A percentile compares a stretch with the other conserved stretches of the same genome.
These are phyloP conservation scores for Candida insectalens DNA, from an alignment of 805 yeast genomes.

Conservation along the genomic window DNA sequence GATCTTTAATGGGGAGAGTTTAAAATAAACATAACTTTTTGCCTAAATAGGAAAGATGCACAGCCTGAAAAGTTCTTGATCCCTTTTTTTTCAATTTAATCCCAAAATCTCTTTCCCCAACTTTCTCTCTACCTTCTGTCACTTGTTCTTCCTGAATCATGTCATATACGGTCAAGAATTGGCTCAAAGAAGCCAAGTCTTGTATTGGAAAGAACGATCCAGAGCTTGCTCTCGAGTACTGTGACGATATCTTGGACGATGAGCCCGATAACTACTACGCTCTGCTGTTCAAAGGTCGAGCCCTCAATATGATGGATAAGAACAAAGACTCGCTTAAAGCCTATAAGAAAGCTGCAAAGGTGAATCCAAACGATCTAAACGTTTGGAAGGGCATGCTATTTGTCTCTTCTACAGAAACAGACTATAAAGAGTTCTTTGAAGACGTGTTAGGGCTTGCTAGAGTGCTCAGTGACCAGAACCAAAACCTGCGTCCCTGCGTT, in stretches of 20 bases:
- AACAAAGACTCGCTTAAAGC: slow-evolving; percentile 31
- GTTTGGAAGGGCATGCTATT: slow-evolving; percentile 81
- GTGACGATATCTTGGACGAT: slow-evolving; percentile 42
- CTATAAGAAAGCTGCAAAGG: slow-evolving; percentile 38
- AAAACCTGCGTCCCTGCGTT: slow-evolving; percentile 37
- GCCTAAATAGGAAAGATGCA: no score
- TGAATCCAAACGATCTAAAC: slow-evolving; percentile 40
- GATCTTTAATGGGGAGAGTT: no score
- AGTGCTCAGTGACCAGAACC: slow-evolving; percentile 31
- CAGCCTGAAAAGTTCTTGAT: no score
- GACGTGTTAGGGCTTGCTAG: slow-evolving; percentile 36
- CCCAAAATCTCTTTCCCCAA: no score
- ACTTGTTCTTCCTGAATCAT: no score
- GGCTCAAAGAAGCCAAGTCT: slow-evolving; percentile 38
- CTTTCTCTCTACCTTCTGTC: no score
- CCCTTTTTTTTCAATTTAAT: no score
- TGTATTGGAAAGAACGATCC: slow-evolving; percentile 50
- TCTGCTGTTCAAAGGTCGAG: slow-evolving; percentile 61
- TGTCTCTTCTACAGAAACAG: slow-evolving; percentile 27
- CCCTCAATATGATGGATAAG: slow-evolving; percentile 35
- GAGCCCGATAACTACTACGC: slow-evolving; percentile 60
- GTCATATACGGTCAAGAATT: slow-evolving; percentile 8
- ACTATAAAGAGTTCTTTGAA: slow-evolving; percentile 35
- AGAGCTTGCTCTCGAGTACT: slow-evolving; percentile 48
- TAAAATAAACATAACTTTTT: no score